Evolutionary conservation across 2,329 filamentous ascomycete genomes (phyloP).

Genomic region (Lecanicillium sp.): DNA sequence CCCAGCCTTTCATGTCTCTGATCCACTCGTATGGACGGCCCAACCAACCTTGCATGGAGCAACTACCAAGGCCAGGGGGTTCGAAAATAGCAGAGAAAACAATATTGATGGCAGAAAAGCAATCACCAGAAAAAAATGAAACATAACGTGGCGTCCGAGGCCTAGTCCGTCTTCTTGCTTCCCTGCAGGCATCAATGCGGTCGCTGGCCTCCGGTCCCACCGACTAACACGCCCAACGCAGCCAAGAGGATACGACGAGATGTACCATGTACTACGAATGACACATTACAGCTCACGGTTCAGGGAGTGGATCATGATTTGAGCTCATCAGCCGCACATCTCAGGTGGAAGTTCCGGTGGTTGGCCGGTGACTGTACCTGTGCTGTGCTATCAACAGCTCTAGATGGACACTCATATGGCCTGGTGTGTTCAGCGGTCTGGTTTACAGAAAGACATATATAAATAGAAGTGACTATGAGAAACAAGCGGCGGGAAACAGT

Average conservation of each 20-base stretch:
- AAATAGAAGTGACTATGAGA: too few species aligned
- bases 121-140: neutral
- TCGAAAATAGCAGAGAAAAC: neutral
- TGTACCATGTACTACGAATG: neutral
- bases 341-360: too few species aligned
- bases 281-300: neutral
- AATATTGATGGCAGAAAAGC: neutral
- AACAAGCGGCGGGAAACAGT: too few species aligned
- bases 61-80: neutral
- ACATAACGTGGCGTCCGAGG: slow-evolving; percentile 7
- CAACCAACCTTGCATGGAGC: neutral
- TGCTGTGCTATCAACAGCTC: too few species aligned
- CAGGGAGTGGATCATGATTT: too few species aligned
- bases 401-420: too few species aligned
- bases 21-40: neutral
- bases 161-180: slow-evolving; percentile 3
- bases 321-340: too few species aligned
- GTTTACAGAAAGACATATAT: too few species aligned
- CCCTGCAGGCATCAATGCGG: neutral
- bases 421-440: too few species aligned
- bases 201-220: neutral
- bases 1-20: neutral
- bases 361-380: too few species aligned
- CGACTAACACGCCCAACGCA: neutral
- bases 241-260: neutral